Conservation (phyloP, 805 yeast genomes). For the Vanderwaltozyma yarrowii region DNA sequence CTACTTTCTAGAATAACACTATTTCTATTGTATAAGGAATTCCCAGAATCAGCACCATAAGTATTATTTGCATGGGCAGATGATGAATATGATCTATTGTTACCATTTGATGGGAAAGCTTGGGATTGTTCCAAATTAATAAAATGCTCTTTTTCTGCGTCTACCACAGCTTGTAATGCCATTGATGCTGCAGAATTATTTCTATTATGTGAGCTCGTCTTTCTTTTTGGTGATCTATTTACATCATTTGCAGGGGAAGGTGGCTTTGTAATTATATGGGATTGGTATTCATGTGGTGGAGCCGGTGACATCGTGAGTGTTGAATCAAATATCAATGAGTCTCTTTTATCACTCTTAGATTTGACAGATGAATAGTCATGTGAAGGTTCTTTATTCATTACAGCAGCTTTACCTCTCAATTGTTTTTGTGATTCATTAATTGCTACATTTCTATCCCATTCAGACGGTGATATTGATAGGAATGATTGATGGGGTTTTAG, state of each 20-base stretch:
- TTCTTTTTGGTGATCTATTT: constrained; percentile 15
- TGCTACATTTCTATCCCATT: constrained; percentile 56
- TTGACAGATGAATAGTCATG: neutral
- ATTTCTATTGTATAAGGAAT: neutral
- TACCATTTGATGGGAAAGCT: neutral
- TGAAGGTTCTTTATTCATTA: neutral
- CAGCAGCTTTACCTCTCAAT: neutral
- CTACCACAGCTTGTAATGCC: constrained; percentile 66
- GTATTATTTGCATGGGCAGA: neutral
- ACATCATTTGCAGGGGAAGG: constrained; percentile 21
- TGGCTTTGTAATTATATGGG: constrained; percentile 44
- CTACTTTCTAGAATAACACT: neutral
- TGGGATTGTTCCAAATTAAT: neutral
- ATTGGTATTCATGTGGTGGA: constrained; percentile 61
- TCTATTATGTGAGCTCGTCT: constrained; percentile 27
- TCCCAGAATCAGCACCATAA: neutral
- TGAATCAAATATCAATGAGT: constrained; percentile 26
- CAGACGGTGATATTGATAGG: constrained; percentile 73
- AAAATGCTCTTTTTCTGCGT: constrained; percentile 36
- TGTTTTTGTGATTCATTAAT: neutral
- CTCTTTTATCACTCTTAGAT: constrained; percentile 24
- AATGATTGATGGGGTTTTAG: constrained; percentile 72
- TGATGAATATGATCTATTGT: neutral
- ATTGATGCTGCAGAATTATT: constrained; percentile 46
- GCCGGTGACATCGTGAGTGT: constrained; percentile 40